phyloP scores from a whole-genome alignment of 2,329 filamentous ascomycete species.

The Sporothrix sp. region DNA sequence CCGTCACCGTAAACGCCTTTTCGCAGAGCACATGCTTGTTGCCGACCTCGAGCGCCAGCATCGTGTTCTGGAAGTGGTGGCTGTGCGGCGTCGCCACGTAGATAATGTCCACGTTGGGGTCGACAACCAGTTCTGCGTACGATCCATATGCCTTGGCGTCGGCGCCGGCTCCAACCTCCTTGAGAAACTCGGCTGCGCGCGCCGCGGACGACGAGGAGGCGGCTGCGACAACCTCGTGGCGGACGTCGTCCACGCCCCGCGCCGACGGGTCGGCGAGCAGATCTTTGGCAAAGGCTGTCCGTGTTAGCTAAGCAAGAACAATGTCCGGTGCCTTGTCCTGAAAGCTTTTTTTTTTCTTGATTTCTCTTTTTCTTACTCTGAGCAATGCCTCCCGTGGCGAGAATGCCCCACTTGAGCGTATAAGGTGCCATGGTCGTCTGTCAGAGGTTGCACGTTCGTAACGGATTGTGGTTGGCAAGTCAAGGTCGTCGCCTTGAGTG shows the following conservation, averaged over 20 bases:
- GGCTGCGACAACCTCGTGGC: constrained; percentile 68
- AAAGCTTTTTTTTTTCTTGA: too few species aligned
- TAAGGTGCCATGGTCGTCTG: constrained; percentile 27
- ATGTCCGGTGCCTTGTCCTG: too few species aligned
- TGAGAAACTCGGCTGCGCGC: constrained; percentile 63
- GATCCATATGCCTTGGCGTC: constrained; percentile 63
- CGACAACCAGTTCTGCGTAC: constrained; percentile 71
- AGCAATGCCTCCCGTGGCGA: constrained; percentile 51
- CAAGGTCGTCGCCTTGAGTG: background rate
- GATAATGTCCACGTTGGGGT: constrained; percentile 71
- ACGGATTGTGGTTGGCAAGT: too few species aligned
- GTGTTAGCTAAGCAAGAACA: background rate
- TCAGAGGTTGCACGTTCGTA: constrained; percentile 12
- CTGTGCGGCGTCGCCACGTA: constrained; percentile 88
- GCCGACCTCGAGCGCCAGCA: constrained; percentile 64
- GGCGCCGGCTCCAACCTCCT: constrained; percentile 57
- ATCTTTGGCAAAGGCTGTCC: constrained; percentile 61
- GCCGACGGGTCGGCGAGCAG: constrained; percentile 62
- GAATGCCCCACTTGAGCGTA: constrained; percentile 49
- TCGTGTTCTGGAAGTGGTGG: constrained; percentile 85
- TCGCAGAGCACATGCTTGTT: constrained; percentile 87
- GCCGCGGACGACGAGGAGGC: constrained; percentile 66
- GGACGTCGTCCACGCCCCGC: constrained; percentile 61
- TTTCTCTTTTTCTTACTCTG: too few species aligned
- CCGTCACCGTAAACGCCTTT: constrained; percentile 82